Evolutionary conservation across 2,329 filamentous ascomycete genomes (phyloP), one percentile per base, ranked within the genome.

Genomic region (Phialophora expanda): DNA sequence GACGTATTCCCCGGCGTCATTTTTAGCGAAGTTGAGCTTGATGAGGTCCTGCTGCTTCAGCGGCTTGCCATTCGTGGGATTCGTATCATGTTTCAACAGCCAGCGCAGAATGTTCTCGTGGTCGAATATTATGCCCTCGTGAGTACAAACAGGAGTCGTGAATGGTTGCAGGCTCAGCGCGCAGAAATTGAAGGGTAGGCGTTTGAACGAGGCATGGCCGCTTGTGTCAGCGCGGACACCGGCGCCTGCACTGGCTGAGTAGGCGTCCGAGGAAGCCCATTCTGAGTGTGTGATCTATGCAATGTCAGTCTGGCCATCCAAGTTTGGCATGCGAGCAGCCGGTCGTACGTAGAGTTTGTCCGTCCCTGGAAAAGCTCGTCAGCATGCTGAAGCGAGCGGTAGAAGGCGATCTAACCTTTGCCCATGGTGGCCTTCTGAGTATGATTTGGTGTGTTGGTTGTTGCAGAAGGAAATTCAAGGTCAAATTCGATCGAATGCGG

Each of bases 131-230:
- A 90, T 95, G 61, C 95, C 95, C 50, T 90, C 84, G 3, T 86
- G 75, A 0, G 94, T 98, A 82, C 95, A 99, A 41, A 99, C 95
- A 4, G 95, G 93, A 75, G 97, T 91, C 75, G 89, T 87, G 82
- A 97, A 99, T 7, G 96, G 96, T 76, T 98, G 95, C 38, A 99
- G 89, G 67, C 92, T 96, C 46, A 96, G 89, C 68, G 95, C 92
- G 86, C 95, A 99, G 81, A 95, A 98, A 84, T 97, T 98, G 86
- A 96, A 99, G 32, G 96, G 95, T 1, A 99, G 86, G 54, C 92
- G 90, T 75, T 90, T 92, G 82, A 98, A 98, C 44, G 86, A 85
- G 56, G 87, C 85, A 70, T 87, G 86, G 24, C 79, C 79, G 2
- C 81, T 79, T 56, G 78, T 78, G 77, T 78, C 81, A 70, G 74